phyloP scores from a whole-genome alignment of 306 rosid genomes.

The Casuarina glauca region DNA sequence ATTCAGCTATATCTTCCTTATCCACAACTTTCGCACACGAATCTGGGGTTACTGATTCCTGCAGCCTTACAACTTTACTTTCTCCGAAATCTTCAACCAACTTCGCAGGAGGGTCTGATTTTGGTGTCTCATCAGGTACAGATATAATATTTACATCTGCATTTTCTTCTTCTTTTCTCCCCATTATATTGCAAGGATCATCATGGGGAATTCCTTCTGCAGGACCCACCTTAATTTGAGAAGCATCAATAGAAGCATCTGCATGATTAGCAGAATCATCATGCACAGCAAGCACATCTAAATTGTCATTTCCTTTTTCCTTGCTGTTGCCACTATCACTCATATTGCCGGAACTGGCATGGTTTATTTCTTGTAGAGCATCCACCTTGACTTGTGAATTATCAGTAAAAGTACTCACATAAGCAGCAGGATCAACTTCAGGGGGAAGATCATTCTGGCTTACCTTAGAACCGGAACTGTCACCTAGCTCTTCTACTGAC shows the following conservation, averaged over 20 bases:
- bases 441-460: constrained; percentile 31
- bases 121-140: constrained; percentile 33
- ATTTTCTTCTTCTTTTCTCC: constrained; percentile 41
- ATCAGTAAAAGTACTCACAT: constrained; percentile 18
- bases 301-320: constrained; percentile 39
- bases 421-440: constrained; percentile 37
- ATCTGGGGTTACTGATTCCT: constrained; percentile 29
- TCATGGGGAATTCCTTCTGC: constrained; percentile 22
- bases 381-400: constrained; percentile 30
- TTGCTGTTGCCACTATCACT: constrained; percentile 32
- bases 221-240: constrained; percentile 33
- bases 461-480: constrained; percentile 28
- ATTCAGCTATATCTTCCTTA: constrained; percentile 31
- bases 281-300: constrained; percentile 35
- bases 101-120: constrained; percentile 36
- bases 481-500: constrained; percentile 30
- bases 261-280: constrained; percentile 21
- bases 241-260: constrained; percentile 13
- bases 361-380: constrained; percentile 24
- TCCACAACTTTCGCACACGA: constrained; percentile 28
- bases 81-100: constrained; percentile 41
- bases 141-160: constrained; percentile 35
- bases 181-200: constrained; percentile 27
- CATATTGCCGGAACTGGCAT: constrained; percentile 25
- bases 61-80: constrained; percentile 26